A percentile compares a stretch with the other conserved stretches of the same genome.
These are phyloP conservation scores for Porphyrellus cyaneotinctus DNA, from an alignment of 768 basidiomycete species.

Conservation along the genomic window DNA sequence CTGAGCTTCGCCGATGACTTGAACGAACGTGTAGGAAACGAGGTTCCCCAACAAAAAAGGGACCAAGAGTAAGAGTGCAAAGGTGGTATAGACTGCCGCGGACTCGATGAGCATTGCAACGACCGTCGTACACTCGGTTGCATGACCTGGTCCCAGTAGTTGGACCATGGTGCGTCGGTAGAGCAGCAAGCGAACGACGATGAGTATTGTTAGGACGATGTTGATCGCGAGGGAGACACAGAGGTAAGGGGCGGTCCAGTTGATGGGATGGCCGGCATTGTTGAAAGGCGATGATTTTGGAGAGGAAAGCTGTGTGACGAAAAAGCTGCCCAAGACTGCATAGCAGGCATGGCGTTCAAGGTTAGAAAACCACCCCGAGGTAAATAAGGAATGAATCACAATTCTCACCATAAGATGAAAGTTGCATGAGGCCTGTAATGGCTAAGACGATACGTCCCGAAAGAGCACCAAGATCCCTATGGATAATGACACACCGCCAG, in stretches of 20 bases:
- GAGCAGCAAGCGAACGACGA: constrained; percentile 24
- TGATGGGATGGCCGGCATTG: constrained; percentile 8
- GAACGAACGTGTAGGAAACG: constrained; percentile 33
- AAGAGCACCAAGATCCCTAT: constrained; percentile 13
- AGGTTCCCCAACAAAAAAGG: constrained; percentile 22
- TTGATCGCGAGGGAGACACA: constrained; percentile 26
- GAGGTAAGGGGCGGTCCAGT: constrained; percentile 29
- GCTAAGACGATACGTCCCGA: constrained; percentile 15
- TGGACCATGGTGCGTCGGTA: constrained; percentile 22
- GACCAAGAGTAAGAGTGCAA: constrained; percentile 25
- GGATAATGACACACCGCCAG: constrained; percentile 31
- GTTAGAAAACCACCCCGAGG: neutral
- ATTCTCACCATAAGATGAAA: constrained; percentile 24
- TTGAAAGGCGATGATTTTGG: constrained; percentile 27
- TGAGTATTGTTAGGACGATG: constrained; percentile 21
- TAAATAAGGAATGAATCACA: neutral
- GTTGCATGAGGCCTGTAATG: constrained; percentile 22
- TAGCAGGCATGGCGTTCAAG: neutral
- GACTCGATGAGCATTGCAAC: constrained; percentile 27
- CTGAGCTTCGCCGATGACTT: constrained; percentile 33
- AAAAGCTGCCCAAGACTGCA: constrained; percentile 23
- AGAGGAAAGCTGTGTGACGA: constrained; percentile 24
- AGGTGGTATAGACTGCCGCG: constrained; percentile 28
- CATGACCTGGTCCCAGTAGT: constrained; percentile 22
- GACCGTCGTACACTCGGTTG: constrained; percentile 23